Base-by-base conservation (phyloP, 2,329 filamentous ascomycete species). In the Escovopsis sp. region DNA sequence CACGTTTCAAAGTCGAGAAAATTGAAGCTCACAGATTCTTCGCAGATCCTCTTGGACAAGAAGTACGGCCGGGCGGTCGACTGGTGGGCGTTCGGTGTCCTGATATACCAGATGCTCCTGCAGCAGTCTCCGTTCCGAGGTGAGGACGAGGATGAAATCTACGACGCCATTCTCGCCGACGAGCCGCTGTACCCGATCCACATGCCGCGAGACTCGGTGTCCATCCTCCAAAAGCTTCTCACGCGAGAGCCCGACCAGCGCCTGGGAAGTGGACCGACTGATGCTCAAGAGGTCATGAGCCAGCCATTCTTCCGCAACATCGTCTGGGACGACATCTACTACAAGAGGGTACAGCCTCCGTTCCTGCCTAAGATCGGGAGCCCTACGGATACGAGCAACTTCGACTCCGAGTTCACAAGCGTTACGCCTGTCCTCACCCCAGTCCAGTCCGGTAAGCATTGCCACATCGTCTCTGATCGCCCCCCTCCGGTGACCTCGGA, bases 81-180 rank as follows among this genome's bases (percentile, higher is more conserved):
- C 62, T 98, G 91, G 91, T 98, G 91, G 91, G 93, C 93, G 6
- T 98, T 98, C 63, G 91, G 91, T 60, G 91, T 98, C 30, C 68
- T 98, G 54, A 98, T 98, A 55, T 98, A 98, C 68, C 91, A 98
- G 63, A 98, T 98, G 93, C 82, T 98, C 44, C 77, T 98, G 39
- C 93, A 98, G 59, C 93, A 98, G 61, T 96, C 89, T 28, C 91
- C 91, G 0, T 98, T 98, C 82, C 82, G 91, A 54, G 91, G 91
- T 56, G 93, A 98, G 62, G 91, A 98, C 54, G 93, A 98, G 59
- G 91, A 98, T 59, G 91, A 98, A 65, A 98, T 98, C 49, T 98
- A 98, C 68, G 91, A 98, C 55, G 89, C 91, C 33, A 96, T 98
- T 66, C 76, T 98, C 36, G 87, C 89, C 7, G 91, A 98, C 59